A percentile compares a stretch with the other conserved stretches of the same genome.
These are phyloP conservation scores for Linnemannia hyalina DNA, from an alignment of 192 early-diverging fungal species.

Conservation along the genomic window DNA sequence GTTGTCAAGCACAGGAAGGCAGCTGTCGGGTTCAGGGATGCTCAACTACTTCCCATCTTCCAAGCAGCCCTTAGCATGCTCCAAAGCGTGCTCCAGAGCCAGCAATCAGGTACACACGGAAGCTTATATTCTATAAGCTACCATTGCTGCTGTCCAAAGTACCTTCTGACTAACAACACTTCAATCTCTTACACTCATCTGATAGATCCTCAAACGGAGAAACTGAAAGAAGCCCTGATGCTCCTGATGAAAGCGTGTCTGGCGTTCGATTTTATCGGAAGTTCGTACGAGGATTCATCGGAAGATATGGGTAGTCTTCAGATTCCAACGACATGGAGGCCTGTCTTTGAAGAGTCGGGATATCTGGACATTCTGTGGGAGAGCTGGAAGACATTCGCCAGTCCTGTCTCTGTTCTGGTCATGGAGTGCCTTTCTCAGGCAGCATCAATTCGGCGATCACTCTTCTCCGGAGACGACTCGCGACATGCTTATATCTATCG, in stretches of 20 bases:
- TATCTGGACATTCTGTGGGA: constrained; percentile 46
- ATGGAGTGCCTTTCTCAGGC: constrained; percentile 87
- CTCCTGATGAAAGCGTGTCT: constrained; percentile 34
- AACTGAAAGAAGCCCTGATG: constrained; percentile 31
- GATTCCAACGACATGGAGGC: constrained; percentile 29
- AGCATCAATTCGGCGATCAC: constrained; percentile 84
- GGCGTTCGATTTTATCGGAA: constrained; percentile 48
- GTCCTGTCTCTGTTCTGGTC: constrained; percentile 21
- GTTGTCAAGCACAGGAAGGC: constrained; percentile 35
- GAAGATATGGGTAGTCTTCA: constrained; percentile 50
- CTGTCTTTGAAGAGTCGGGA: constrained; percentile 38
- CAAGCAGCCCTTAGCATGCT: constrained; percentile 32
- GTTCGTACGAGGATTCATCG: constrained; percentile 37
- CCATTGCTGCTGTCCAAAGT: background rate
- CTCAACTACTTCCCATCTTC: constrained; percentile 47
- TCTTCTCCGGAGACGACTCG: constrained; percentile 79
- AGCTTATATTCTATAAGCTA: background rate
- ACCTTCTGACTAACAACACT: background rate
- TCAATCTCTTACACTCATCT: background rate
- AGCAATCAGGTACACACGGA: constrained; percentile 10
- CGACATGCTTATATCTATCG: constrained; percentile 75
- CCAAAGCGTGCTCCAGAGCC: constrained; percentile 22
- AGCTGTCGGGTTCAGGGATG: constrained; percentile 47
- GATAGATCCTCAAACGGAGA: constrained; percentile 23
- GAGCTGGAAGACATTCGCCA: constrained; percentile 30